Base-by-base conservation (phyloP, 495 filamentous ascomycete species). In the Penicillium canescens region DNA sequence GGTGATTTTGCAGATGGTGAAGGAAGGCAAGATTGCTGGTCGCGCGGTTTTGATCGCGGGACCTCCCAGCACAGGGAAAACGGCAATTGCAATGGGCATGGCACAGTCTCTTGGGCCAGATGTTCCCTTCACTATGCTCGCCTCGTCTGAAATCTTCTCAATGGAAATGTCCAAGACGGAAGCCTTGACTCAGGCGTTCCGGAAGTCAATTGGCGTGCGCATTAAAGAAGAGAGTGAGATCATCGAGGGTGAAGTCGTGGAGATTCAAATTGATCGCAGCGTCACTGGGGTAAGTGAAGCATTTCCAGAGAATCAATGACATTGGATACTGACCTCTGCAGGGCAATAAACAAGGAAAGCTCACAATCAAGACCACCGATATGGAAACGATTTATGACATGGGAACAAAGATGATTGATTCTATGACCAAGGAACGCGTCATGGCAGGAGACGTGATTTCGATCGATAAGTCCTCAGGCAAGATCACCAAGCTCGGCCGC, bases 381-480 rank as follows among this genome's bases (percentile, higher is more conserved):
- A 99, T 99, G 94, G 94, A 99, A 73, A 96, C 94, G 16, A 90
- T 98, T 60, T 98, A 97, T 79, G 94, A 98, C 60, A 94, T 98
- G 90, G 94, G 94, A 37, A 92, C 87, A 48, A 97, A 98, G 74
- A 97, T 98, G 95, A 97, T 99, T 57, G 95, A 99, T 61, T 88
- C 91, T 37, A 96, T 99, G 88, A 96, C 90, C 53, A 97, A 97
- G 72, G 94, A 99, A 77, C 91, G 93, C 49, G 90, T 99, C 40
- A 96, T 96, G 83, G 95, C 95, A 6, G 94, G 94, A 54, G 94
- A 99, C 71, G 88, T 99, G 52, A 97, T 99, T 54, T 92, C 87
- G 40, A 97, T 99, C 64, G 95, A 99, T 71, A 98, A 97, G 76
- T 90, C 92, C 3, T 94, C 90, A 1, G 95, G 95, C 48, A 96